phyloP scores from a whole-genome alignment of 2,329 filamentous ascomycete species.

The Trichoderma brevicompactum region DNA sequence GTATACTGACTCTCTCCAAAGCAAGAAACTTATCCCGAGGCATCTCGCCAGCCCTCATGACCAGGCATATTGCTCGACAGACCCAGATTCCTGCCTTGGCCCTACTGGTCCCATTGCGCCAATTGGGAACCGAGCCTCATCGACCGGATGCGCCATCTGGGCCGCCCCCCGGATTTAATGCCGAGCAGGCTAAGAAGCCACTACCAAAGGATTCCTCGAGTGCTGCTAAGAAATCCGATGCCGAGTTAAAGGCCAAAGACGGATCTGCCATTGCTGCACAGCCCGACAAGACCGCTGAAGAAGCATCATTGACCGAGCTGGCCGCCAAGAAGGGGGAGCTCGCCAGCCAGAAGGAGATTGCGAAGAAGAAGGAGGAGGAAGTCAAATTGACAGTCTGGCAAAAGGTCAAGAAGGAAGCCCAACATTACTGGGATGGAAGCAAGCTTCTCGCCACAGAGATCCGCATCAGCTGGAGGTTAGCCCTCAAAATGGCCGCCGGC shows the following conservation, averaged over 20 bases:
- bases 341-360: conserved; percentile 62
- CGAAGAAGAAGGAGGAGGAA: conserved; percentile 65
- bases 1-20: conserved; percentile 32
- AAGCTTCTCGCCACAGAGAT: conserved; percentile 93
- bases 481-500: conserved; percentile 95
- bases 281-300: conserved; percentile 45
- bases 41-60: conserved; percentile 52
- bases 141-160: conserved; percentile 58
- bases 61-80: conserved; percentile 52
- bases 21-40: conserved; percentile 54
- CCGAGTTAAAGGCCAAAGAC: conserved; percentile 36
- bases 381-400: conserved; percentile 89
- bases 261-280: conserved; percentile 37
- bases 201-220: conserved; percentile 60
- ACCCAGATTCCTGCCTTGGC: conserved; percentile 57
- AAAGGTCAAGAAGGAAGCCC: conserved; percentile 90
- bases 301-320: conserved; percentile 62
- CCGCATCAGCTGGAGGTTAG: conserved; percentile 87
- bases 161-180: conserved; percentile 88
- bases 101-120: conserved; percentile 60
- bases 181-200: conserved; percentile 87
- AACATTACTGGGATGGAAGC: conserved; percentile 98
- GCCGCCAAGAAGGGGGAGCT: conserved; percentile 66
- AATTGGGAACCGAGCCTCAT: conserved; percentile 64
- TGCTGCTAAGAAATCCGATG: conserved; percentile 40